These are phyloP conservation scores for Hypoxylon cercidicola DNA, from an alignment of 495 filamentous ascomycete species.

Conservation along the genomic window DNA sequence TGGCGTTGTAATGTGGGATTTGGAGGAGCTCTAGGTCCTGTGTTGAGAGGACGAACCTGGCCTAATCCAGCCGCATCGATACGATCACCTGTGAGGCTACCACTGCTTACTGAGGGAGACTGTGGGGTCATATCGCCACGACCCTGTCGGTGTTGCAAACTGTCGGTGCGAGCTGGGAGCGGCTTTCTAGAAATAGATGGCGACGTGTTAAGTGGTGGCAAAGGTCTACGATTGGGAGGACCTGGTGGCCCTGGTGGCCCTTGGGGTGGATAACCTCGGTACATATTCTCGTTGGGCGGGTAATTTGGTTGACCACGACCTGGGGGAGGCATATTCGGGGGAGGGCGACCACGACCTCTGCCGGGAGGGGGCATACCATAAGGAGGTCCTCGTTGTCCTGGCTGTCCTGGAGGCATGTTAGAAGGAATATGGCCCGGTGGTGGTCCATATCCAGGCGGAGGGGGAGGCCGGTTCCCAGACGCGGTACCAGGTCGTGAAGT, in stretches of 20 bases:
- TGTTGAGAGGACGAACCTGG: constrained; percentile 48
- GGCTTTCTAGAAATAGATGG: constrained; percentile 67
- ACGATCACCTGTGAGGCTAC: constrained; percentile 70
- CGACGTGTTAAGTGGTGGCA: constrained; percentile 48
- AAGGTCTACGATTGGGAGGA: constrained; percentile 43
- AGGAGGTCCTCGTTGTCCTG: constrained; percentile 44
- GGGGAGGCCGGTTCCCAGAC: constrained; percentile 39
- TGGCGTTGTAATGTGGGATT: constrained; percentile 40
- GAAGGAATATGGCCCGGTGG: constrained; percentile 31
- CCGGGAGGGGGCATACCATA: constrained; percentile 45
- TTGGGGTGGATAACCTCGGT: constrained; percentile 38
- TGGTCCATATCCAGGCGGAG: constrained; percentile 37
- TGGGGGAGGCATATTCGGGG: constrained; percentile 41
- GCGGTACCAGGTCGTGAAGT: constrained; percentile 44
- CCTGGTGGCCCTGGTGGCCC: constrained; percentile 32
- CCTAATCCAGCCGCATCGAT: constrained; percentile 74
- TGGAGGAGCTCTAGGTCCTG: constrained; percentile 23
- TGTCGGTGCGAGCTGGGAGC: constrained; percentile 61
- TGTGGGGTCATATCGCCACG: constrained; percentile 41
- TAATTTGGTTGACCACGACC: constrained; percentile 39
- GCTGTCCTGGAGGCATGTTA: too few relatives aligned
- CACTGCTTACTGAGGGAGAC: constrained; percentile 60
- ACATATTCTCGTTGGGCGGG: constrained; percentile 41
- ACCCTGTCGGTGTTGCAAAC: constrained; percentile 47
- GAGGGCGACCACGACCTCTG: constrained; percentile 50